These are phyloP conservation scores for Diplodia scrobiculata DNA, from an alignment of 2,329 filamentous ascomycete species.

Conservation along the genomic window DNA sequence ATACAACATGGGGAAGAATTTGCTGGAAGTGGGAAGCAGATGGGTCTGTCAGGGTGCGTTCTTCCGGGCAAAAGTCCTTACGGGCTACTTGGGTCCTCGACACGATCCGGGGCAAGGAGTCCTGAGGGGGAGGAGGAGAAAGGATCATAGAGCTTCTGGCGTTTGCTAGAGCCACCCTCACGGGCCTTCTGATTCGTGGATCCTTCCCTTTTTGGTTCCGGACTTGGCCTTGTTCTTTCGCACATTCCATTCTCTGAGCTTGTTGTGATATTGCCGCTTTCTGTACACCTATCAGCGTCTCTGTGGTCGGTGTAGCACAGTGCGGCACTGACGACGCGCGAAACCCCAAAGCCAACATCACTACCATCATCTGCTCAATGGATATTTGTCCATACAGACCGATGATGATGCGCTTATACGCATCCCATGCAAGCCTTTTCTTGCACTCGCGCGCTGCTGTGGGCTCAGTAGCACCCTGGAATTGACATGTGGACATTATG, in stretches of 20 bases:
- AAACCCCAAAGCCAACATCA: background rate
- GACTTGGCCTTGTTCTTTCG: background rate
- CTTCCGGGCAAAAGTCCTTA: background rate
- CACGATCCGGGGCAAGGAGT: background rate
- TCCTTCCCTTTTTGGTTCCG: background rate
- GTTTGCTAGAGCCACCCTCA: background rate
- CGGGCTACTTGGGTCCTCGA: no score
- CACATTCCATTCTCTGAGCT: background rate
- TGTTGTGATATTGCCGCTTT: background rate
- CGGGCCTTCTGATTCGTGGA: background rate
- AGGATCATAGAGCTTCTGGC: background rate
- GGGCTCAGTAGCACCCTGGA: background rate
- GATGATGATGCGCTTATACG: background rate
- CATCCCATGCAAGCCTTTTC: background rate
- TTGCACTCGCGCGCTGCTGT: background rate
- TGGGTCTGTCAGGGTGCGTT: background rate
- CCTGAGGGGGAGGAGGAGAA: background rate
- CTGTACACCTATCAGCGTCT: background rate
- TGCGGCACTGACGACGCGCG: background rate
- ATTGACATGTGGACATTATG: background rate
- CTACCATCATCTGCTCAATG: background rate
- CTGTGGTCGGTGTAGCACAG: background rate
- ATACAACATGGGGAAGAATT: background rate
- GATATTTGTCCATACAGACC: background rate
- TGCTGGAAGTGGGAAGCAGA: background rate